Base-by-base conservation (phyloP, 2,329 filamentous ascomycete species). In the Epichloe elymi region DNA sequence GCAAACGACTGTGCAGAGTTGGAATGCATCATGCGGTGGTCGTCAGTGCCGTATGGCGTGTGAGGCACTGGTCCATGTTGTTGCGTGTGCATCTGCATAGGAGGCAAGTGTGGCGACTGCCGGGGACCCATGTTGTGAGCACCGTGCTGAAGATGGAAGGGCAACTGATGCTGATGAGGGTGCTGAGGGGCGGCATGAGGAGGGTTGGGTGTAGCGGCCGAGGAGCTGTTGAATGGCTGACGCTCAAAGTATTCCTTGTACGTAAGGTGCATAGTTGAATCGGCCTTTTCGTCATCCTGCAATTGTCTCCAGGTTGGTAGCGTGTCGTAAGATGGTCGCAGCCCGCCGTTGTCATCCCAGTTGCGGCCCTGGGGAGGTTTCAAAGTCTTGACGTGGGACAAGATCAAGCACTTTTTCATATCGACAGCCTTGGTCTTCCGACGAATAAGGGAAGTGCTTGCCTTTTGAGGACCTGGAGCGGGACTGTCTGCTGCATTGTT, bases 11-110 rank as follows among this genome's bases (percentile, higher is more conserved):
- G 88, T 3, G 83, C 83, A 23, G 86, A 89, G 57, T 84, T 89
- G 6, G 83, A 86, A 52, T 86, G 87, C 70, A 93, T 86, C 86
- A 96, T 95, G 48, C 89, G 81, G 61, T 90, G 87, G 53, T 89
- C 86, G 58, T 95, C 90, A 58, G 82, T 83, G 59, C 83, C 87
- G 57, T 83, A 86, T 3, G 79, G 77, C 15, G 76, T 75, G 49
- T 80, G 79, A 41, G 82, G 78, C 5, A 76, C 78, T 56, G 85
- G 85, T 4, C 70, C 73, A 60, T 89, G 86, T 52, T 86, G 85
- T 54, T 84, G 83, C 26, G 76, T 78, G 60, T 88, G 85, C 67
- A 88, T 82, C 60, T 85, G 85, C 64, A 89, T 87, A 17, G 85
- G 82, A 19, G 83, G 81, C 61, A 89, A 87, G 53, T 89, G 83